Conservation (phyloP, 805 yeast genomes). For the Candida chilensis region DNA sequence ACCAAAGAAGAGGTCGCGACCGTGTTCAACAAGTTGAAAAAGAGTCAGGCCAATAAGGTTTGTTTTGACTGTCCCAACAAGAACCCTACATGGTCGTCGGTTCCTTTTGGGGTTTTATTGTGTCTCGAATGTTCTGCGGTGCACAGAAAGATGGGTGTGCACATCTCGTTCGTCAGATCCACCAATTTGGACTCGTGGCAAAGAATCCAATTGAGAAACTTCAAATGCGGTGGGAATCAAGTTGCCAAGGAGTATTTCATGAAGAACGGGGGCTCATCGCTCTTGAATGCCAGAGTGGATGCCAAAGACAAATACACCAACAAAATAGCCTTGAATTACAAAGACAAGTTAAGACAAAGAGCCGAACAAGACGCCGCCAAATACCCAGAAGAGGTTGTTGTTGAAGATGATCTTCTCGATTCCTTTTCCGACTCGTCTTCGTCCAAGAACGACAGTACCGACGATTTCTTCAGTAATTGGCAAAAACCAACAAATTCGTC, state of each 20-base stretch:
- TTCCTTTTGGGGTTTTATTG: constrained; percentile 87
- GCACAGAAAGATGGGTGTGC: constrained; percentile 94
- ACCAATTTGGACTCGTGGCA: constrained; percentile 93
- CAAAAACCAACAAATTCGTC: constrained; percentile 62
- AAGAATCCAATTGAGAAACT: constrained; percentile 77
- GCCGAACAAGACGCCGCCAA: constrained; percentile 56
- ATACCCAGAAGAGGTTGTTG: constrained; percentile 67
- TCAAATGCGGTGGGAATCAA: constrained; percentile 91
- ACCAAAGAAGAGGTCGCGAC: constrained; percentile 59
- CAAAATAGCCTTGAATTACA: constrained; percentile 70
- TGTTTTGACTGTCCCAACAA: constrained; percentile 94
- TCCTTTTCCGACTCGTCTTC: constrained; percentile 21
- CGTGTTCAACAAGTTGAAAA: constrained; percentile 54
- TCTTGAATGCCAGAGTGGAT: constrained; percentile 43
- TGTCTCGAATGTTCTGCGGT: constrained; percentile 94
- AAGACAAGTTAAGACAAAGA: constrained; percentile 66
- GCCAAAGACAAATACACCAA: constrained; percentile 76
- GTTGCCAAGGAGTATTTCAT: constrained; percentile 74
- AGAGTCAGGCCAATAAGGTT: constrained; percentile 65
- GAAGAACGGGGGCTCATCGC: constrained; percentile 80
- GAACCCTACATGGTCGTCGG: constrained; percentile 98
- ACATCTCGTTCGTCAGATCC: constrained; percentile 90
- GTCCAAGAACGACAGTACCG: constrained; percentile 38
- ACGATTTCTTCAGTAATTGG: constrained; percentile 91
- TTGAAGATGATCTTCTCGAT: constrained; percentile 35